Evolutionary conservation across 202 grass and related monocot species (phyloP).

Genomic region (Panicum hallii): DNA sequence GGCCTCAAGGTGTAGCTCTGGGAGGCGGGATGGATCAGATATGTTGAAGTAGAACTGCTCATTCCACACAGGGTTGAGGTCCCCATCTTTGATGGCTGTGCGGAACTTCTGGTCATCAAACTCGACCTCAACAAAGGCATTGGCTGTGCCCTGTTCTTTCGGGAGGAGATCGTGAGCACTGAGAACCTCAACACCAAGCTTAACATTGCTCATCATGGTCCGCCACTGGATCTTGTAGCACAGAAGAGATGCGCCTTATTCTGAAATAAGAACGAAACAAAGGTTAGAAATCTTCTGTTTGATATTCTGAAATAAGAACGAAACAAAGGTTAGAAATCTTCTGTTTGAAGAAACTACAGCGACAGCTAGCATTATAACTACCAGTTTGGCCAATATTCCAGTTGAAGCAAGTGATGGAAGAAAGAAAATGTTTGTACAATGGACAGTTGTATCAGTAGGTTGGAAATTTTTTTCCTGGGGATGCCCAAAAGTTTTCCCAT

Average conservation of each 20-base stretch:
- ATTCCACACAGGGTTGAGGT: conserved; percentile 85
- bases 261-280: conserved; percentile 43
- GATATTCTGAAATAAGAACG: conserved; percentile 43
- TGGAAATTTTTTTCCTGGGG: conserved; percentile 7
- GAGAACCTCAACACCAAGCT: conserved; percentile 70
- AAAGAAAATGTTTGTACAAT: neutral
- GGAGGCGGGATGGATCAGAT: conserved; percentile 73
- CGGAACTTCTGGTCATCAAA: conserved; percentile 82
- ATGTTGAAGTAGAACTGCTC: conserved; percentile 86
- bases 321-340: conserved; percentile 25
- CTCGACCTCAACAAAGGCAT: conserved; percentile 70
- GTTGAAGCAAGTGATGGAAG: neutral
- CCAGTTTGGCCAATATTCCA: conserved; percentile 21
- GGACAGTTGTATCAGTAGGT: conserved; percentile 28
- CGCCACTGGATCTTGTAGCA: conserved; percentile 3
- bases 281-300: conserved; percentile 7
- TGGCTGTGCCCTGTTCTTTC: conserved; percentile 63
- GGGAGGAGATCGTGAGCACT: conserved; percentile 69
- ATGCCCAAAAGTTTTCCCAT: conserved; percentile 49
- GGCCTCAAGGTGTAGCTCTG: conserved; percentile 67
- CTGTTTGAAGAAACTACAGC: neutral
- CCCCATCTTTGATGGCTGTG: conserved; percentile 72
- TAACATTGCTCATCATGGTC: conserved; percentile 61
- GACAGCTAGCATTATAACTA: conserved; percentile 10
- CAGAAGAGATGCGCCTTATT: neutral